Conservation (phyloP, 169 alveolate species). For the Plasmodium yoelii region DNA sequence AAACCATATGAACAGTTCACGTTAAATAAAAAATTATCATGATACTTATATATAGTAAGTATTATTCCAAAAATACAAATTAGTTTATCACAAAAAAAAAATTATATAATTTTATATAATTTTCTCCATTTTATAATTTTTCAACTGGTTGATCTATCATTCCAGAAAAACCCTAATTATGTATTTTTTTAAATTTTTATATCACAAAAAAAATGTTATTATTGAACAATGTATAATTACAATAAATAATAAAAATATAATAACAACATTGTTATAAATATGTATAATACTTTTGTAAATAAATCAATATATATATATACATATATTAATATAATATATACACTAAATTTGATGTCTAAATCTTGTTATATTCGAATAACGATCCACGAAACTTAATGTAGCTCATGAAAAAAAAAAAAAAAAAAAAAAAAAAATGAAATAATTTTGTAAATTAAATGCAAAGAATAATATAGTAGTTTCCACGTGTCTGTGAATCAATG, state of each 20-base stretch:
- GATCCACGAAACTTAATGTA: too few species aligned
- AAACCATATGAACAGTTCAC: too few species aligned
- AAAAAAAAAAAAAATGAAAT: too few species aligned
- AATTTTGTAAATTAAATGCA: too few species aligned
- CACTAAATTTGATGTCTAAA: too few species aligned
- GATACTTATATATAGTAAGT: too few species aligned
- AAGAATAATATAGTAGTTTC: too few species aligned
- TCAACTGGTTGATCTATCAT: neutral
- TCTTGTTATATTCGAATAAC: too few species aligned
- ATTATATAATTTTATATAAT: conserved; percentile 1
- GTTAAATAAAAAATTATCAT: neutral
- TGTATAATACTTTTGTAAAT: neutral
- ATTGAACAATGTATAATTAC: neutral
- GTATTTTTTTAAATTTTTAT: neutral
- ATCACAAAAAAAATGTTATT: conserved; percentile 1
- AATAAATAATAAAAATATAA: conserved; percentile 1
- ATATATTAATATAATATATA: neutral
- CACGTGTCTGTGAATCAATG: too few species aligned
- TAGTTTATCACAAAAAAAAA: conserved; percentile 4
- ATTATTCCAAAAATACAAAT: neutral
- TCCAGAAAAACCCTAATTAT: conserved; percentile 13
- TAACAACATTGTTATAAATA: neutral
- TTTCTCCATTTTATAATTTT: neutral
- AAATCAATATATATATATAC: neutral
- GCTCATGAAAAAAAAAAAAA: too few species aligned